Conservation (phyloP, 2,329 filamentous ascomycete species). For the Penicillium sp. region DNA sequence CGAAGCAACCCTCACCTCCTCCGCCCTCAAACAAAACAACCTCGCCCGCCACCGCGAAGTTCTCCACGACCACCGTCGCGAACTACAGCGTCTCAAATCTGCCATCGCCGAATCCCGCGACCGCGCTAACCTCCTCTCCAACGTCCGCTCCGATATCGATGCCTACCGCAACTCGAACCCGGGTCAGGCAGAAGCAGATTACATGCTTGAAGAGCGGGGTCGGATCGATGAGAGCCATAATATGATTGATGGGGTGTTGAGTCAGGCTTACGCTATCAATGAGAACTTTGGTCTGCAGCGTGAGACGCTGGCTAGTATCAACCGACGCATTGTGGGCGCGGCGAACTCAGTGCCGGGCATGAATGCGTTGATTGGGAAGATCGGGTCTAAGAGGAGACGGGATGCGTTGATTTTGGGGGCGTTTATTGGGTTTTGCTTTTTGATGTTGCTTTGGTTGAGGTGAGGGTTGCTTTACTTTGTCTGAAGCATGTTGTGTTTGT, state of each 20-base stretch:
- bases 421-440: slow-evolving; percentile 86
- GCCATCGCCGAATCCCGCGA: slow-evolving; percentile 70
- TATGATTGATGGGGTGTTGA: slow-evolving; percentile 80
- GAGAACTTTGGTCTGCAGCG: slow-evolving; percentile 81
- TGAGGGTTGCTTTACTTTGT: too few species aligned
- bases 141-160: slow-evolving; percentile 84
- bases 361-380: slow-evolving; percentile 82
- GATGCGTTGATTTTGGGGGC: slow-evolving; percentile 86
- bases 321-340: slow-evolving; percentile 77
- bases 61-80: slow-evolving; percentile 73
- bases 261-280: slow-evolving; percentile 92
- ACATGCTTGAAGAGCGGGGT: slow-evolving; percentile 85
- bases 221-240: slow-evolving; percentile 82
- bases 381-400: slow-evolving; percentile 86
- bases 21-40: slow-evolving; percentile 94
- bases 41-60: slow-evolving; percentile 84
- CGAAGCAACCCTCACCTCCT: slow-evolving; percentile 75
- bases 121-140: slow-evolving; percentile 79
- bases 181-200: slow-evolving; percentile 77
- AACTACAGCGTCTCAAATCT: slow-evolving; percentile 65
- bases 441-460: slow-evolving; percentile 59
- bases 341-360: slow-evolving; percentile 90
- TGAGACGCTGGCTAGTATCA: slow-evolving; percentile 79
- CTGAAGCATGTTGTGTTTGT: too few species aligned
- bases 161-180: slow-evolving; percentile 77